These are phyloP conservation scores for Trypanosoma melophagium DNA, from an alignment of 208 protist genomes.

Conservation along the genomic window DNA sequence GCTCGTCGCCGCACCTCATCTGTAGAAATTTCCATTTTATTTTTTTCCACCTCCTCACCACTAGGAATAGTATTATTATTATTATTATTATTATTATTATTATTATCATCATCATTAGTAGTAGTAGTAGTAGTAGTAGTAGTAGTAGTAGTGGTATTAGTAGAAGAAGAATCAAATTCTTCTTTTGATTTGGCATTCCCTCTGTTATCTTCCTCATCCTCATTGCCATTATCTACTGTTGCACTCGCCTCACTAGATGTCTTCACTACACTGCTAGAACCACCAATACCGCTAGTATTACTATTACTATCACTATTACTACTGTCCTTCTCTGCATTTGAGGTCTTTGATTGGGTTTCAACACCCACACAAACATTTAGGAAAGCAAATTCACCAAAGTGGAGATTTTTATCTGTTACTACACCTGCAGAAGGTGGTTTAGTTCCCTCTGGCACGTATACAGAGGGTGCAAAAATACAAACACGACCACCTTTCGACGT, in stretches of 20 bases:
- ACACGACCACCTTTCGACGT: conserved; percentile 16
- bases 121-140: no score
- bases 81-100: no score
- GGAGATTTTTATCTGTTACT: conserved; percentile 73
- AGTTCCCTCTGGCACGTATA: conserved; percentile 40
- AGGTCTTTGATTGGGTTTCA: not conserved
- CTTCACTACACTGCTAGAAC: no score
- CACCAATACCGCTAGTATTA: not conserved
- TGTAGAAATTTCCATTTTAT: not conserved
- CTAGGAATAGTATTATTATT: not conserved
- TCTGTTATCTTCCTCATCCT: not conserved
- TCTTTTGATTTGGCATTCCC: not conserved
- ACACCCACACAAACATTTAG: conserved; percentile 16
- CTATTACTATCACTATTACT: not conserved
- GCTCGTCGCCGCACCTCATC: not conserved
- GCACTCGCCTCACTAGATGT: no score
- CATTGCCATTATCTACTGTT: not conserved
- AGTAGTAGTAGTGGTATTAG: no score
- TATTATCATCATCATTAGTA: no score
- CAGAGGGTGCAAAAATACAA: conserved; percentile 34
- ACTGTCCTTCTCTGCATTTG: not conserved
- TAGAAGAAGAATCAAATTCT: no score
- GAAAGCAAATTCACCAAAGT: conserved; percentile 69
- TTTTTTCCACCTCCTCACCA: not conserved
- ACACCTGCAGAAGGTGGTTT: conserved; percentile 65